These are phyloP conservation scores for Rugonectria rugulosa DNA, from an alignment of 2,329 filamentous ascomycete species.

Conservation along the genomic window DNA sequence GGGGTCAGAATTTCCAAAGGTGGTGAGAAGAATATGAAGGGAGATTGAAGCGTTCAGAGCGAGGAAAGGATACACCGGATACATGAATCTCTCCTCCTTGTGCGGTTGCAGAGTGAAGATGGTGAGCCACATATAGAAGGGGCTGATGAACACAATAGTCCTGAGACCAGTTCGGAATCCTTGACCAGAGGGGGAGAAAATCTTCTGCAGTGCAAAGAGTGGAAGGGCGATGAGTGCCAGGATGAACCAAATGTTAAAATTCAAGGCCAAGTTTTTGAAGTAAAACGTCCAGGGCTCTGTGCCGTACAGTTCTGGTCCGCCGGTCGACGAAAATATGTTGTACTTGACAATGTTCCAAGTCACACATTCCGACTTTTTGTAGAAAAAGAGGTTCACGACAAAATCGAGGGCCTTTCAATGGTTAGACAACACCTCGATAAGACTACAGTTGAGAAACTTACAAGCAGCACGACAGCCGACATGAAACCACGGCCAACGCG, in stretches of 20 bases:
- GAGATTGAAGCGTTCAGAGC: conserved; percentile 87
- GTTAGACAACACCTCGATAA: not conserved
- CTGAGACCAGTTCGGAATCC: conserved; percentile 76
- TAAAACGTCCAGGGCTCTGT: conserved; percentile 98
- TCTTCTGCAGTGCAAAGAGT: conserved; percentile 76
- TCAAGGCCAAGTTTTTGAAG: conserved; percentile 85
- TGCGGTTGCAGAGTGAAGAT: conserved; percentile 95
- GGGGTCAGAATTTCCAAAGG: conserved; percentile 75
- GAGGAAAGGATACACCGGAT: conserved; percentile 90
- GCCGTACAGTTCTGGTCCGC: conserved; percentile 91
- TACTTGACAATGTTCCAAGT: conserved; percentile 95
- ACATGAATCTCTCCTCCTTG: conserved; percentile 99
- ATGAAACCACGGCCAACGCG: conserved; percentile 73
- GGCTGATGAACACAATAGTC: conserved; percentile 78
- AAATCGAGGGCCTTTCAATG: conserved; percentile 68
- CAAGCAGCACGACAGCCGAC: conserved; percentile 72
- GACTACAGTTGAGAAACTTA: conserved; percentile 50
- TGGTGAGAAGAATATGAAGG: conserved; percentile 79
- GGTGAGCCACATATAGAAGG: conserved; percentile 92
- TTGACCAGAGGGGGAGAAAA: conserved; percentile 66
- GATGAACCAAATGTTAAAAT: conserved; percentile 95
- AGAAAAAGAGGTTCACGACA: conserved; percentile 82
- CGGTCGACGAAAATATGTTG: conserved; percentile 86
- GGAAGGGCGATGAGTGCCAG: conserved; percentile 79
- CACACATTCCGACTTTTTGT: conserved; percentile 78